Conservation (phyloP, 1,139 yeast species). For the Sugiyamaella xylanicola region DNA sequence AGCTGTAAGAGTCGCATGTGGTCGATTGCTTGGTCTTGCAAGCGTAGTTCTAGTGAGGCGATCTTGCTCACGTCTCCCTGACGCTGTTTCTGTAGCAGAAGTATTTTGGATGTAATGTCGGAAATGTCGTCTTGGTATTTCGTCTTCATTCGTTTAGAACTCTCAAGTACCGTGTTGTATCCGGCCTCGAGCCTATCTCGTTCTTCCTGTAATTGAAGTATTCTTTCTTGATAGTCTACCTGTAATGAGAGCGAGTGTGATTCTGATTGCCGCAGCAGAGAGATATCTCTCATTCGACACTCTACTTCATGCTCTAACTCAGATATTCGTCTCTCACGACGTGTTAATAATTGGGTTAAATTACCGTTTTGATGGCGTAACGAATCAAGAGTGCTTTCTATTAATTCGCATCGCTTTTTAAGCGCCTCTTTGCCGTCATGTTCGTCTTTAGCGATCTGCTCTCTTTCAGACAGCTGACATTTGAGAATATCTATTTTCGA, state of each 20-base stretch:
- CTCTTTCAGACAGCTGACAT: slow-evolving; percentile 34
- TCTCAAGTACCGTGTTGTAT: slow-evolving; percentile 32
- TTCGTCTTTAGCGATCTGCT: slow-evolving; percentile 33
- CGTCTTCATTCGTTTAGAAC: slow-evolving; percentile 29
- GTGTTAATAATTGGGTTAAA: slow-evolving; percentile 32
- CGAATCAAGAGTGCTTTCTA: slow-evolving; percentile 34
- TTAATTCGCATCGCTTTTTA: slow-evolving; percentile 32
- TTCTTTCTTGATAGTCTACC: slow-evolving; percentile 16
- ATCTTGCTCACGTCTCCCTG: slow-evolving; percentile 28
- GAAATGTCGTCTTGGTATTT: slow-evolving; percentile 30
- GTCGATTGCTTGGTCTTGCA: slow-evolving; percentile 28
- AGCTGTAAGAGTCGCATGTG: slow-evolving; percentile 29
- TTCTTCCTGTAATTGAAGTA: slow-evolving; percentile 26
- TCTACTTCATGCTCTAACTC: slow-evolving; percentile 30
- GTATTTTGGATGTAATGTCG: slow-evolving; percentile 26
- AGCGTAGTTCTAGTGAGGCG: slow-evolving; percentile 22
- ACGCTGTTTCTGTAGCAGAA: slow-evolving; percentile 25
- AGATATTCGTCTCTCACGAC: slow-evolving; percentile 36
- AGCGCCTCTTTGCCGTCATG: slow-evolving; percentile 31
- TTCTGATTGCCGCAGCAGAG: slow-evolving; percentile 20
- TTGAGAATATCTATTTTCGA: slow-evolving; percentile 33
- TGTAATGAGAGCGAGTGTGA: slow-evolving; percentile 16
- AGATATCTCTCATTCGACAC: slow-evolving; percentile 22
- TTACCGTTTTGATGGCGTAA: slow-evolving; percentile 37
- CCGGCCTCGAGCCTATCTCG: slow-evolving; percentile 30